Percentiles rank a stretch among this genome's conserved stretches.
Evolutionary conservation across 2,329 filamentous ascomycete genomes (phyloP).

Genomic region (Zasmidium citrigriseum): DNA sequence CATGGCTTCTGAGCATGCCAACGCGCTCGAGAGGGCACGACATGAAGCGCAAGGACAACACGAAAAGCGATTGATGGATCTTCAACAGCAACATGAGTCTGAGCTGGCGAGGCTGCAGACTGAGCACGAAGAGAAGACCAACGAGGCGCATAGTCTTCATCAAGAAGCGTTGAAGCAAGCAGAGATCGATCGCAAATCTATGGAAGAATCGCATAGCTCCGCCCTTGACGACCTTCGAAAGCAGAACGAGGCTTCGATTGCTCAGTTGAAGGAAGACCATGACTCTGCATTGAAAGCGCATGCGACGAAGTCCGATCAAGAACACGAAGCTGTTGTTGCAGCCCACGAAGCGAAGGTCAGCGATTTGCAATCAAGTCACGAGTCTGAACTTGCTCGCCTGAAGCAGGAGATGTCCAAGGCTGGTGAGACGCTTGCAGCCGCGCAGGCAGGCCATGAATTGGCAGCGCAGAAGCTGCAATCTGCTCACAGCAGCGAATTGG

Average conservation of each 20-base stretch:
- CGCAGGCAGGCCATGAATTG: background rate
- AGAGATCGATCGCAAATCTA: background rate
- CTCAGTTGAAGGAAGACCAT: slow-evolving; percentile 19
- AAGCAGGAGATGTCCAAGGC: slow-evolving; percentile 7
- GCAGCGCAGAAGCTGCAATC: slow-evolving; percentile 7
- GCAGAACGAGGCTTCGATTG: slow-evolving; percentile 14
- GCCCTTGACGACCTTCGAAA: slow-evolving; percentile 7
- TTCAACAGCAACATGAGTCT: slow-evolving; percentile 1
- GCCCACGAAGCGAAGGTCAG: slow-evolving; percentile 2
- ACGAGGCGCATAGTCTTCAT: background rate
- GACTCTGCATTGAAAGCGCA: slow-evolving; percentile 6
- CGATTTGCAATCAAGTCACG: background rate
- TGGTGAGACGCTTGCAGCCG: slow-evolving; percentile 1
- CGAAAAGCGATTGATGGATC: slow-evolving; percentile 5
- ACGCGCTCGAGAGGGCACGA: background rate
- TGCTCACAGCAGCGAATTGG: slow-evolving; percentile 5
- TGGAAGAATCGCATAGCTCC: slow-evolving; percentile 11
- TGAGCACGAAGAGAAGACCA: background rate
- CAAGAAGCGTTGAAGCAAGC: slow-evolving; percentile 6
- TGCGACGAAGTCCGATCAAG: background rate
- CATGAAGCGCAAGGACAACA: background rate
- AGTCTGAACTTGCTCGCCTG: slow-evolving; percentile 3
- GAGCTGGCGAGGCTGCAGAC: background rate
- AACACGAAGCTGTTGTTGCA: slow-evolving; percentile 2
- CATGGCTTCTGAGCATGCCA: background rate